A percentile compares a stretch with the other conserved stretches of the same genome.
phyloP scores from a whole-genome alignment of 495 filamentous ascomycete species.

The Astrothelium macrocarpum region DNA sequence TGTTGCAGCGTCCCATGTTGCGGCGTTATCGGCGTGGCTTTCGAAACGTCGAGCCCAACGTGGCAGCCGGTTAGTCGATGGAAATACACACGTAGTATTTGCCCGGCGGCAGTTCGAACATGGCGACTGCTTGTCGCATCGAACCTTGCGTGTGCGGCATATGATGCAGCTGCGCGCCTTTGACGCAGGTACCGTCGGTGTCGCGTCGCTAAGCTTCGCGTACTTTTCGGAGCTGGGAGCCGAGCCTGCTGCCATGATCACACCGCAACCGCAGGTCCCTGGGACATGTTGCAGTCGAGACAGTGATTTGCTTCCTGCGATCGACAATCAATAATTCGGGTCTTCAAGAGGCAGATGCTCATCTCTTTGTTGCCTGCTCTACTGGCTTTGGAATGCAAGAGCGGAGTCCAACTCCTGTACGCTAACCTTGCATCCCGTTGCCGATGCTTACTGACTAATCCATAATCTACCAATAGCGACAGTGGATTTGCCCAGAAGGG shows the following conservation, averaged over 20 bases:
- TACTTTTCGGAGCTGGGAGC: slow-evolving; percentile 31
- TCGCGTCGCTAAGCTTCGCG: slow-evolving; percentile 16
- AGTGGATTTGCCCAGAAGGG: too few species aligned
- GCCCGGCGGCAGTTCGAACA: slow-evolving; percentile 58
- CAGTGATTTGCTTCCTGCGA: background rate
- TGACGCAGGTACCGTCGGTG: slow-evolving; percentile 17
- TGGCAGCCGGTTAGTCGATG: slow-evolving; percentile 37
- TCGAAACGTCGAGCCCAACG: slow-evolving; percentile 45
- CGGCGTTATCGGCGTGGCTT: slow-evolving; percentile 22
- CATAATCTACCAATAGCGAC: too few species aligned
- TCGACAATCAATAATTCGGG: background rate
- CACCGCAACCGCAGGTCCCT: background rate
- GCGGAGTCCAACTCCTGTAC: too few species aligned
- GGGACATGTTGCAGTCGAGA: background rate
- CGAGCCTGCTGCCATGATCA: slow-evolving; percentile 2
- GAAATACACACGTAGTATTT: slow-evolving; percentile 48
- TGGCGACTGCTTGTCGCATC: slow-evolving; percentile 57
- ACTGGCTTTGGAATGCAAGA: background rate
- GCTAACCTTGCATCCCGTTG: too few species aligned
- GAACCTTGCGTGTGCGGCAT: slow-evolving; percentile 54
- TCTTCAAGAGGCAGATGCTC: background rate
- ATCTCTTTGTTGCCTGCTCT: background rate
- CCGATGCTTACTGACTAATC: too few species aligned
- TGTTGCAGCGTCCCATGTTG: slow-evolving; percentile 15
- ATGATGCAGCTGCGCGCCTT: slow-evolving; percentile 47